These are phyloP conservation scores for Globomyces pollinis-pini DNA, from an alignment of 192 early-diverging fungal genomes.

Conservation along the genomic window DNA sequence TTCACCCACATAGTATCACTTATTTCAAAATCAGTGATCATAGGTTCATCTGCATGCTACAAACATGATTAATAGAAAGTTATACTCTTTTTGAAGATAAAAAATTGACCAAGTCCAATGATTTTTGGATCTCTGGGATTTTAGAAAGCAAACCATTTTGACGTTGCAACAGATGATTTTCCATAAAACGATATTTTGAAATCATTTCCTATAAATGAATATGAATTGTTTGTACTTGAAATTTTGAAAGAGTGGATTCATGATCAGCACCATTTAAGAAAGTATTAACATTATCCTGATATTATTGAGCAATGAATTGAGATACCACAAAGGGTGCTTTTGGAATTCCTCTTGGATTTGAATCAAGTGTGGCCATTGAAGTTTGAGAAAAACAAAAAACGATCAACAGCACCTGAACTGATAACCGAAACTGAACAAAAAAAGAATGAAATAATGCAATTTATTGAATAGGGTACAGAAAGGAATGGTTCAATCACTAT, in stretches of 20 bases:
- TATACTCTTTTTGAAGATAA: slow-evolving; percentile 28
- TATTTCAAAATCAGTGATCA: slow-evolving; percentile 77
- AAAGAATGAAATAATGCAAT: too few species aligned
- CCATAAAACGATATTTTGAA: slow-evolving; percentile 96
- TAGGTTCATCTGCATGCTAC: slow-evolving; percentile 8
- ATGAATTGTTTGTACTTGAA: slow-evolving; percentile 80
- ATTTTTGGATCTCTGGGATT: slow-evolving; percentile 95
- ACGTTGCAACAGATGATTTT: slow-evolving; percentile 78
- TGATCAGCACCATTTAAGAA: slow-evolving; percentile 69
- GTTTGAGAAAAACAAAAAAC: not conserved
- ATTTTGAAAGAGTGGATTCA: slow-evolving; percentile 83
- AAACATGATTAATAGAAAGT: not conserved
- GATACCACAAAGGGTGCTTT: slow-evolving; percentile 91
- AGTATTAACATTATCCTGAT: slow-evolving; percentile 84
- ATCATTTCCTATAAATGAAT: slow-evolving; percentile 12
- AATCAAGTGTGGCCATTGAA: slow-evolving; percentile 44
- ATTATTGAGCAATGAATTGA: too few species aligned
- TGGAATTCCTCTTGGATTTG: slow-evolving; percentile 93
- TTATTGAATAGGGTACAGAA: too few species aligned
- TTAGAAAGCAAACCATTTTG: slow-evolving; percentile 78
- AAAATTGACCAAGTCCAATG: slow-evolving; percentile 76
- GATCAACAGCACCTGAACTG: too few species aligned
- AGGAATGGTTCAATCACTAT: too few species aligned
- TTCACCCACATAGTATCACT: slow-evolving; percentile 90
- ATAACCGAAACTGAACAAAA: too few species aligned